phyloP scores from a whole-genome alignment of 164 flowering plant species.

The Macadamia tetraphylla region DNA sequence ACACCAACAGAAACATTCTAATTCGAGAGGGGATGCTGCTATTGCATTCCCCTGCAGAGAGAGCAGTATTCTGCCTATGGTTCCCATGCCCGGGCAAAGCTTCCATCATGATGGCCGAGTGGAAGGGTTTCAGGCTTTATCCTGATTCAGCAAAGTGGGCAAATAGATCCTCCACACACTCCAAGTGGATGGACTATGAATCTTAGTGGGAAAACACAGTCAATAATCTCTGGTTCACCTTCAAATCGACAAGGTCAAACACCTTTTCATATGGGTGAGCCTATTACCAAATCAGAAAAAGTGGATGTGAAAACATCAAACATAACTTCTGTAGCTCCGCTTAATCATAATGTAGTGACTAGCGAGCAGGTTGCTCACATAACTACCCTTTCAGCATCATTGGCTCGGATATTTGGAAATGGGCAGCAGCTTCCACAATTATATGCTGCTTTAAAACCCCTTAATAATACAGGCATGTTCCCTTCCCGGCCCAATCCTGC shows the following conservation, averaged over 20 bases:
- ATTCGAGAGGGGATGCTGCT: conserved; percentile 1
- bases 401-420: conserved; percentile 51
- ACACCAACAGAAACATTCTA: conserved; percentile 10
- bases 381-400: conserved; percentile 41
- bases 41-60: conserved; percentile 4
- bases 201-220: conserved; percentile 16
- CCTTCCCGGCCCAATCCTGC: conserved; percentile 21
- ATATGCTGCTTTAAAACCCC: conserved; percentile 37
- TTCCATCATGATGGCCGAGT: background rate
- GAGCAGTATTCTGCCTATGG: background rate
- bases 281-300: conserved; percentile 13
- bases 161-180: background rate
- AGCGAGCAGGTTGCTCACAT: conserved; percentile 38
- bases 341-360: conserved; percentile 21
- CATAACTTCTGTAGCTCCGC: conserved; percentile 18
- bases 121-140: conserved; percentile 8
- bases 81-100: conserved; percentile 14
- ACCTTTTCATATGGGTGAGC: conserved; percentile 12
- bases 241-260: conserved; percentile 16
- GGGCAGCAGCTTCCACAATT: conserved; percentile 48
- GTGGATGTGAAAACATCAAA: conserved; percentile 16
- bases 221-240: conserved; percentile 7
- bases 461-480: conserved; percentile 16
- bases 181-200: conserved; percentile 9
- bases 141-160: conserved; percentile 9